Evolutionary conservation across 2,329 filamentous ascomycete genomes (phyloP).

Genomic region (Calonectria fujianensis): DNA sequence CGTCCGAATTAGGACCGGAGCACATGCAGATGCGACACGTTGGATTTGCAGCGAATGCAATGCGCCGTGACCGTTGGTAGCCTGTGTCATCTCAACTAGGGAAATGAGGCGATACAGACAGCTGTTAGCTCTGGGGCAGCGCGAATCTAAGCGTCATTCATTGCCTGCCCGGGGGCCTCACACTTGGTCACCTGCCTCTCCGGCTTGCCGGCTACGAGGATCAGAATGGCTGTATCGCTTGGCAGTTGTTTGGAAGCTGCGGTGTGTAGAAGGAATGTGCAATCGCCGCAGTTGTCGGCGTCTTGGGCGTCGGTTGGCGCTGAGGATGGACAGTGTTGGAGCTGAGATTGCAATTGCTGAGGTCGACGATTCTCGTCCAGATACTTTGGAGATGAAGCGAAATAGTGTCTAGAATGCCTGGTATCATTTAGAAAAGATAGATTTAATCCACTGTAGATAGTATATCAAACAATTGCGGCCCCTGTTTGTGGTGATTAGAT

Average conservation of each 20-base stretch:
- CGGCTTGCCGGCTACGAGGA: background rate
- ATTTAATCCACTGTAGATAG: background rate
- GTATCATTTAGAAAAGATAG: background rate
- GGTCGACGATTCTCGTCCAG: background rate
- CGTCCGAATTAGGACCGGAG: constrained; percentile 23
- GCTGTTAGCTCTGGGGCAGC: background rate
- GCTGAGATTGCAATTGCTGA: background rate
- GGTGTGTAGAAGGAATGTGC: background rate
- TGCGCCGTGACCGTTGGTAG: constrained; percentile 13
- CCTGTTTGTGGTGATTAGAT: background rate
- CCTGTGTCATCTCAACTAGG: constrained; percentile 12
- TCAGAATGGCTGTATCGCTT: background rate
- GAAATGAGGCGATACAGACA: constrained; percentile 7
- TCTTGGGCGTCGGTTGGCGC: background rate
- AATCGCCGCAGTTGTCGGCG: background rate
- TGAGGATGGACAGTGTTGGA: background rate
- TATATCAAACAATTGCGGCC: background rate
- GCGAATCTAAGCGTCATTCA: background rate
- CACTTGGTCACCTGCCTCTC: constrained; percentile 14
- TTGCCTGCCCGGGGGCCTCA: constrained; percentile 18
- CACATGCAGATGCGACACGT: constrained; percentile 27
- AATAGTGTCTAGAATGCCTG: no score
- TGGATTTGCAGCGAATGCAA: constrained; percentile 22
- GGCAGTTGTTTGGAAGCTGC: background rate
- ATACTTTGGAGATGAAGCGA: background rate